Conservation (phyloP, 331 rosid genomes). For the Erythrophleum ivorense region DNA sequence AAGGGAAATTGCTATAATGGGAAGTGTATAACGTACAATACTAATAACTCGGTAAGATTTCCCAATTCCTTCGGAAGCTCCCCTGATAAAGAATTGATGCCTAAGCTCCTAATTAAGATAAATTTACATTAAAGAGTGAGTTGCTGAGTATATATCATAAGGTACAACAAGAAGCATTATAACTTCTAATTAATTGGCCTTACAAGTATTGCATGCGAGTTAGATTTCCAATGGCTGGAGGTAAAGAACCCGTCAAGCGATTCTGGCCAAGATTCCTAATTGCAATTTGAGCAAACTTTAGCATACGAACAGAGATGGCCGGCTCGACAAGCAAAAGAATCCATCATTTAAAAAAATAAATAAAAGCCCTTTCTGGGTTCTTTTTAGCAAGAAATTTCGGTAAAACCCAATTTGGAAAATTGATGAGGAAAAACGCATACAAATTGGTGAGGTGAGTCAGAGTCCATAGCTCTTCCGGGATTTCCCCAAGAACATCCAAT, state of each 20-base stretch:
- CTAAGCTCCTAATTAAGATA: constrained; percentile 48
- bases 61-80: constrained; percentile 75
- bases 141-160: background rate
- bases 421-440: constrained; percentile 49
- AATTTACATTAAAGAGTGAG: background rate
- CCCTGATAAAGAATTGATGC: constrained; percentile 68
- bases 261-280: constrained; percentile 60
- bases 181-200: constrained; percentile 29
- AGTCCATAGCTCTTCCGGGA: constrained; percentile 78
- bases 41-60: constrained; percentile 47
- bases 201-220: constrained; percentile 64
- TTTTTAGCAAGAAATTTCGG: background rate
- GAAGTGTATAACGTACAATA: constrained; percentile 52
- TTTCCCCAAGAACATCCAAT: constrained; percentile 47
- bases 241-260: constrained; percentile 65
- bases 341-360: background rate
- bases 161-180: background rate
- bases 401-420: background rate
- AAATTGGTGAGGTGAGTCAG: constrained; percentile 62
- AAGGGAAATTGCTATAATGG: background rate
- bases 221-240: constrained; percentile 66
- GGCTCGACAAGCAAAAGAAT: background rate
- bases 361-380: no score
- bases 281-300: constrained; percentile 30
- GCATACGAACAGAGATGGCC: background rate